Evolutionary conservation across 768 basidiomycete species (phyloP).

Genomic region (Macrocybe gigantea): DNA sequence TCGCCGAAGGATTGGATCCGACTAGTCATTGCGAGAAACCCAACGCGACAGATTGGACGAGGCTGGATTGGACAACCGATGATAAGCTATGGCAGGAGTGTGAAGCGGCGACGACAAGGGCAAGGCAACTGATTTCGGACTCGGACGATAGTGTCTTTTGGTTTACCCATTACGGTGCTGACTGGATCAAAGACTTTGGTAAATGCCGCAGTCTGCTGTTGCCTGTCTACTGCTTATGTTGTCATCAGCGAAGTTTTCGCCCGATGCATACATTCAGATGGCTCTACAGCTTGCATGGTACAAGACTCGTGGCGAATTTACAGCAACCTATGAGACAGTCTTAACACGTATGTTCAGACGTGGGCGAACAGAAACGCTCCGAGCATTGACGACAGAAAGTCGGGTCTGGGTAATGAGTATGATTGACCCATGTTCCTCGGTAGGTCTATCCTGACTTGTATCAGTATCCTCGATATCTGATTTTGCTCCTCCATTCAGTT

Average conservation of each 20-base stretch:
- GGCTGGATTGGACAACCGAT: conserved; percentile 74
- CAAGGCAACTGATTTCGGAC: conserved; percentile 55
- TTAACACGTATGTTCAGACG: conserved; percentile 82
- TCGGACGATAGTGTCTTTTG: conserved; percentile 82
- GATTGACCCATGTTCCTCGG: conserved; percentile 47
- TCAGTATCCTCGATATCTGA: background rate
- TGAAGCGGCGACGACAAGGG: conserved; percentile 48
- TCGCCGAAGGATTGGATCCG: conserved; percentile 61
- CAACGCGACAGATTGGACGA: conserved; percentile 39
- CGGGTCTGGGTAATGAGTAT: conserved; percentile 75
- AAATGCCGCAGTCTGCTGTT: conserved; percentile 15
- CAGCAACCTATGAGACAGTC: conserved; percentile 91
- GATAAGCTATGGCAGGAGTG: conserved; percentile 52
- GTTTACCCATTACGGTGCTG: conserved; percentile 77
- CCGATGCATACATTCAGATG: conserved; percentile 90
- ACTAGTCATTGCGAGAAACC: conserved; percentile 6
- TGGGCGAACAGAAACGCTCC: conserved; percentile 88
- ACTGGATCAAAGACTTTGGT: conserved; percentile 83
- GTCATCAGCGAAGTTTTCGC: conserved; percentile 34
- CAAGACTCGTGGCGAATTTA: conserved; percentile 65
- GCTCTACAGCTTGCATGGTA: conserved; percentile 91
- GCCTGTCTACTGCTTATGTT: background rate
- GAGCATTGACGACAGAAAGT: conserved; percentile 68
- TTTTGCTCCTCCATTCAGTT: conserved; percentile 16
- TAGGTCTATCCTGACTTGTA: conserved; percentile 19